Evolutionary conservation across 2,329 filamentous ascomycete genomes (phyloP).

Genomic region (Fusarium sp.): DNA sequence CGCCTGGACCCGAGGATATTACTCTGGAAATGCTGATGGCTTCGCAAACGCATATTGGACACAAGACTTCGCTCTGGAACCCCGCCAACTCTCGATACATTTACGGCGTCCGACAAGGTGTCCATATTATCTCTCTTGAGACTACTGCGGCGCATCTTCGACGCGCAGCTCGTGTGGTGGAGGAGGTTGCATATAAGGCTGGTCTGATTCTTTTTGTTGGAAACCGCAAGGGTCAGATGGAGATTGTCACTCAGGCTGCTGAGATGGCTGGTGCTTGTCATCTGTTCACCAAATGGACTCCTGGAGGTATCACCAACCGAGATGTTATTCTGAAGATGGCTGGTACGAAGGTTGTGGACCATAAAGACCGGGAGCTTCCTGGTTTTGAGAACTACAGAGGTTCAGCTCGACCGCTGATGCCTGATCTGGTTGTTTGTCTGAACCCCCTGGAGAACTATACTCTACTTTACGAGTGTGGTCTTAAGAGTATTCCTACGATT

Average conservation of each 20-base stretch:
- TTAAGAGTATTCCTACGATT: slow-evolving; percentile 91
- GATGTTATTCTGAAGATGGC: slow-evolving; percentile 84
- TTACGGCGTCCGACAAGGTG: slow-evolving; percentile 85
- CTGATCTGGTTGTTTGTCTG: slow-evolving; percentile 90
- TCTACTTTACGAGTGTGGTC: slow-evolving; percentile 88
- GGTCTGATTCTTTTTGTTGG: slow-evolving; percentile 93
- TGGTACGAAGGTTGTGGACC: slow-evolving; percentile 79
- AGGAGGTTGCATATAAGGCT: slow-evolving; percentile 83
- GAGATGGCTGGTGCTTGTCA: slow-evolving; percentile 83
- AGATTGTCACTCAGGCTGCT: slow-evolving; percentile 83
- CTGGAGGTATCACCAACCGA: slow-evolving; percentile 91
- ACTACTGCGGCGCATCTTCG: slow-evolving; percentile 88
- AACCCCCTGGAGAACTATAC: slow-evolving; percentile 95
- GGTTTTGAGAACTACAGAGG: slow-evolving; percentile 75
- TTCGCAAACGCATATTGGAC: slow-evolving; percentile 88
- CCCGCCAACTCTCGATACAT: slow-evolving; percentile 95
- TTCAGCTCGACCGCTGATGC: slow-evolving; percentile 75
- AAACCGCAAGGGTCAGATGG: slow-evolving; percentile 83
- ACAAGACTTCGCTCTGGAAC: slow-evolving; percentile 93
- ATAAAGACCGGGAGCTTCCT: slow-evolving; percentile 68
- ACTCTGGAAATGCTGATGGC: slow-evolving; percentile 92
- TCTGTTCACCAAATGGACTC: slow-evolving; percentile 92
- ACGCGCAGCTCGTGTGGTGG: slow-evolving; percentile 91
- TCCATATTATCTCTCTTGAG: slow-evolving; percentile 95
- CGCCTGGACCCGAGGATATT: slow-evolving; percentile 81